Evolutionary conservation across 208 protist species (phyloP).

Genomic region (Leishmania mexicana): DNA sequence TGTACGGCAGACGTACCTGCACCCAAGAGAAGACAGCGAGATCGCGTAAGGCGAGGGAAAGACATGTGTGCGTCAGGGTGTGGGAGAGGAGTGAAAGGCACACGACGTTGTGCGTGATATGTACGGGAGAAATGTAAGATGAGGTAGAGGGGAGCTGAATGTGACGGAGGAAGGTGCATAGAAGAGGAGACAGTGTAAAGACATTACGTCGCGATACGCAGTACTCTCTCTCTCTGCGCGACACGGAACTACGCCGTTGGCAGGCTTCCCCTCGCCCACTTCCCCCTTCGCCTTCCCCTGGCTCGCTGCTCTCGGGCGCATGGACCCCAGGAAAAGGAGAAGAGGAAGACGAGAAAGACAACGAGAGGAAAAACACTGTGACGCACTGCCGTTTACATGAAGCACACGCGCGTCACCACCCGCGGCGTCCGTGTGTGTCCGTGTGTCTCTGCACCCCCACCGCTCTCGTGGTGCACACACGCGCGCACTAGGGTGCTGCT

Average conservation of each 20-base stretch:
- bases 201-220: neutral
- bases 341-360: neutral
- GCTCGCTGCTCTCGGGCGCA: neutral
- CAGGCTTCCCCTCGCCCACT: neutral
- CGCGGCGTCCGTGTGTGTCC: neutral
- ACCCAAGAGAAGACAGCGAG: neutral
- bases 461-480: neutral
- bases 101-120: neutral
- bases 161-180: neutral
- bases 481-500: neutral
- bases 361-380: neutral
- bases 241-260: neutral
- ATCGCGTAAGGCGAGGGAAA: neutral
- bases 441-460: neutral
- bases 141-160: neutral
- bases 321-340: neutral
- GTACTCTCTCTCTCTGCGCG: neutral
- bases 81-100: neutral
- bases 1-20: neutral
- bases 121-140: neutral
- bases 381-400: neutral
- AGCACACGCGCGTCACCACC: neutral
- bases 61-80: neutral
- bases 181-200: neutral
- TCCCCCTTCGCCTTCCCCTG: neutral